Base-by-base conservation (phyloP, 805 yeast species). In the Kodamaea jinghongensis region DNA sequence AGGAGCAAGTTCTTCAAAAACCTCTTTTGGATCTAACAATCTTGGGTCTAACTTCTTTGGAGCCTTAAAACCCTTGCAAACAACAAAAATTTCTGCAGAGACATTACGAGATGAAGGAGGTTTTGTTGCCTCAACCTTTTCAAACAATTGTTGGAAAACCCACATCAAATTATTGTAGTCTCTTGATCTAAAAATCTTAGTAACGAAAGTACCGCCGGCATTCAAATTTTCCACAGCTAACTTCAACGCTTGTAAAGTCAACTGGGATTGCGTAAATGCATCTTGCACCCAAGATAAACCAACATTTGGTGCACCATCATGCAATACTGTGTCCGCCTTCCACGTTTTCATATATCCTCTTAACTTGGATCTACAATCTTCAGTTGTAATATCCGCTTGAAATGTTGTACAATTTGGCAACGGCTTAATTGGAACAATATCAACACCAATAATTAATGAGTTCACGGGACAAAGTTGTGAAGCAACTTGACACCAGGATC, bases 241-340 rank as follows among this genome's bases (percentile, higher is more conserved):
- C 61, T 83, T 88, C 55, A 93, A 73, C 23, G 98, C 96, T 69
- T 90, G 96, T 50, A 93, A 71, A 22, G 96, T 95, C 52, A 93
- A 79, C 58, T 91, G 98, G 17, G 96, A 88, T 69, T 93, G 99
- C 1, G 98, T 88, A 67, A 87, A 93, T 1, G 99, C 99, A 79
- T 93, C 99, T 65, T 93, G 99, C 14, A 86, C 93, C 99, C 99
- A 93, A n/a, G 96, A 96, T 57, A 93, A 75, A 83, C 99, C 99
- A 54, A 93, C 98, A 58, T 93, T 93, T 22, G 99, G 99, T 20
- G 99, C 99, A 82, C 99, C 99, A 75, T 93, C 99, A 66, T 93
- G 99, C 58, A 93, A 70, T 13, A 93, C 98, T 0, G 96, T 87
- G 59, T 93, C 98, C 1, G 98, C 99, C 55, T 93, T 93, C 97